Percentiles rank a stretch among this genome's conserved stretches.
Conservation (phyloP, 257 asterid species). For the Solanum pinnatisectum region DNA sequence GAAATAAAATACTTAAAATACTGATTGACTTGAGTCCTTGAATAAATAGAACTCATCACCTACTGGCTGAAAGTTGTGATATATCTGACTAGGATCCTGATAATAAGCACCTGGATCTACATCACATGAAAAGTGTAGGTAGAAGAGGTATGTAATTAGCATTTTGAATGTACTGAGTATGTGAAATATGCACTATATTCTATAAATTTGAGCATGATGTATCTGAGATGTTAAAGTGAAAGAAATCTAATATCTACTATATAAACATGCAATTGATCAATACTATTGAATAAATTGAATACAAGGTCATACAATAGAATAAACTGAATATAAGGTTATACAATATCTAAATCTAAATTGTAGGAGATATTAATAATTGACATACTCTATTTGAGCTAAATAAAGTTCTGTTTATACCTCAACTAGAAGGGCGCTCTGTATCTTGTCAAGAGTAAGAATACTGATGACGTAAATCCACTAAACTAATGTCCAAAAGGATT, state of each 20-base stretch:
- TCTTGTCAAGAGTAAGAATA: no score
- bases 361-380: neutral
- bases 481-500: neutral
- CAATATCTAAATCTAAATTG: no score
- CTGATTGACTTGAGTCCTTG: neutral
- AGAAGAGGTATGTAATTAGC: neutral
- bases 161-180: neutral
- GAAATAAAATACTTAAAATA: no score
- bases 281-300: neutral
- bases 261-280: neutral
- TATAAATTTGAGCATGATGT: neutral
- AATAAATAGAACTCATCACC: neutral
- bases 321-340: neutral
- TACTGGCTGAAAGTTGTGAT: neutral
- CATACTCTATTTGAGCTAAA: neutral
- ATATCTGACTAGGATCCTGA: neutral
- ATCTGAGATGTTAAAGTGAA: neutral
- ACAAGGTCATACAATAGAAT: no score
- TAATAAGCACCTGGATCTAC: neutral
- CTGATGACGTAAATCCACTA: neutral
- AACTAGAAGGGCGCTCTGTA: neutral
- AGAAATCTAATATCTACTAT: neutral
- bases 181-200: neutral
- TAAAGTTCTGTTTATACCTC: no score
- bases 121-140: neutral